phyloP scores from a whole-genome alignment of 192 early-diverging fungal species.

The Funneliformis mosseae region DNA sequence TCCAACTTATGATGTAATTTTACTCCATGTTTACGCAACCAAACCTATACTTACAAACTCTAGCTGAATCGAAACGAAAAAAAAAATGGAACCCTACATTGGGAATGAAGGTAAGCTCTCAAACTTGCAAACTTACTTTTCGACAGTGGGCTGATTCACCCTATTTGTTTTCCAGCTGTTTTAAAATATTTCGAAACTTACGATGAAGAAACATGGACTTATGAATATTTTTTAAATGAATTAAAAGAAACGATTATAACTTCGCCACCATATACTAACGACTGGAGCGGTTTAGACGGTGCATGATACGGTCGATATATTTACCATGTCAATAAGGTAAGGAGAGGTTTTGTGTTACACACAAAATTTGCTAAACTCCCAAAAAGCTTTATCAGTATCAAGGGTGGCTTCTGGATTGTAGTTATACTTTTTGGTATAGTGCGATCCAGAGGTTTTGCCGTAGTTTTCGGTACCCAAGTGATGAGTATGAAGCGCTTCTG shows the following conservation, averaged over 20 bases:
- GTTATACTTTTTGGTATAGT: conserved; percentile 23
- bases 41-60: neutral
- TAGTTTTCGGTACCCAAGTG: conserved; percentile 25
- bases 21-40: conserved; percentile 4
- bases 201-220: conserved; percentile 11
- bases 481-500: conserved; percentile 28
- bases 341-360: neutral
- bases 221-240: conserved; percentile 28
- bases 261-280: conserved; percentile 5
- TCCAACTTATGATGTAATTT: too few relatives aligned
- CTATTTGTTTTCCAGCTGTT: conserved; percentile 16
- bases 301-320: neutral
- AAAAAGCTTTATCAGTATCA: conserved; percentile 18
- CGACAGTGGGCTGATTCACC: neutral
- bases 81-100: conserved; percentile 21
- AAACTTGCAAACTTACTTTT: neutral
- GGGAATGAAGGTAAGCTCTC: conserved; percentile 20
- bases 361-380: conserved; percentile 10
- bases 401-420: conserved; percentile 26
- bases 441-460: conserved; percentile 25
- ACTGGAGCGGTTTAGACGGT: conserved; percentile 24
- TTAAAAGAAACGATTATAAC: conserved; percentile 12
- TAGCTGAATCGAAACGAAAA: conserved; percentile 25
- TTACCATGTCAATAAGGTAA: neutral
- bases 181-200: conserved; percentile 25